Percentiles rank a stretch among this genome's conserved stretches.
These are phyloP conservation scores for Aspergillus nanangensis DNA, from an alignment of 495 filamentous ascomycete species.

Conservation along the genomic window DNA sequence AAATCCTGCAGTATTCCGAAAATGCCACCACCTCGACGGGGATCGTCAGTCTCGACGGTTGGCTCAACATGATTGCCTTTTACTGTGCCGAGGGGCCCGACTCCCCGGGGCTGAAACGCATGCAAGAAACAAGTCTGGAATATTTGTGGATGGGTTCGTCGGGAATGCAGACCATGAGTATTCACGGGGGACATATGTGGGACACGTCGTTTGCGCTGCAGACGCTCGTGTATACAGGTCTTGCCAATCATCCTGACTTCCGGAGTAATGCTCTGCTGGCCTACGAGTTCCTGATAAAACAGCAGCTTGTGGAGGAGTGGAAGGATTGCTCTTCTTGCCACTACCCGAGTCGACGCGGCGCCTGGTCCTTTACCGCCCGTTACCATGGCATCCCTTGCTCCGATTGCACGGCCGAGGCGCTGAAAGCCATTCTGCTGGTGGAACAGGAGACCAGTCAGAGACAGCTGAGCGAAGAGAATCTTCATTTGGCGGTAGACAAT, in stretches of 20 bases:
- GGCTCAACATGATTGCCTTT: not conserved
- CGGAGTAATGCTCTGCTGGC: not conserved
- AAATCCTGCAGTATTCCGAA: conserved; percentile 1
- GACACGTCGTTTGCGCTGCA: conserved; percentile 1
- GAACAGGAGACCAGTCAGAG: not conserved
- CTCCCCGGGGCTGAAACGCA: not conserved
- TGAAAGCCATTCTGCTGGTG: conserved; percentile 1
- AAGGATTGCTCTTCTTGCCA: not conserved
- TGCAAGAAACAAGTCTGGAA: not conserved
- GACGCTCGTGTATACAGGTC: not conserved
- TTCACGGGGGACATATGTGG: not conserved
- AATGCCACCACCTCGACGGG: not conserved
- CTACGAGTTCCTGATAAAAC: not conserved
- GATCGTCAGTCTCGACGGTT: not conserved
- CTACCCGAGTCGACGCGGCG: not conserved
- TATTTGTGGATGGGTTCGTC: not conserved
- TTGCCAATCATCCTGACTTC: not conserved
- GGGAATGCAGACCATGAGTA: conserved; percentile 1
- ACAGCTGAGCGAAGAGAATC: not conserved
- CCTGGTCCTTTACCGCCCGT: conserved; percentile 1
- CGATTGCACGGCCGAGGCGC: not conserved
- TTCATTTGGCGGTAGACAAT: not conserved
- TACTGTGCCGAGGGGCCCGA: not conserved
- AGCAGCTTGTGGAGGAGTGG: not conserved
- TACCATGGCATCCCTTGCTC: conserved; percentile 1